phyloP scores from a whole-genome alignment of 768 basidiomycete species.

The Suillus variegatus region DNA sequence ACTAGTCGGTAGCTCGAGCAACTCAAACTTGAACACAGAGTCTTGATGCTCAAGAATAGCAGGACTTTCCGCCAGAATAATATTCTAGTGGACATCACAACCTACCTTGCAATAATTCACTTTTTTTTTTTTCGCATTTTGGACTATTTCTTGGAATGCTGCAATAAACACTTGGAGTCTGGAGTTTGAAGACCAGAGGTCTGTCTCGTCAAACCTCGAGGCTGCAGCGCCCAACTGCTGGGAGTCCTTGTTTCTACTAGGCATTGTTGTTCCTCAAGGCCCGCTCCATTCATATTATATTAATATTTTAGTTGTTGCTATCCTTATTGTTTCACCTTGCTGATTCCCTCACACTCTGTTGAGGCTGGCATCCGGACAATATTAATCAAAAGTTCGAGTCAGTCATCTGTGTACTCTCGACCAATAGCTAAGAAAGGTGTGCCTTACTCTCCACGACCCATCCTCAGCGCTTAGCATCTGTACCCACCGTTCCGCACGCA shows the following conservation, averaged over 20 bases:
- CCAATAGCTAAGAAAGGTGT: no score
- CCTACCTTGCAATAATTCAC: not conserved
- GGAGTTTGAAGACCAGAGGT: not conserved
- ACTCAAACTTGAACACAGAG: slow-evolving; percentile 1
- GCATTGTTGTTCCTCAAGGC: not conserved
- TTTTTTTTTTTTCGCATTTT: not conserved
- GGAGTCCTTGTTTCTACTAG: not conserved
- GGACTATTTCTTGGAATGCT: not conserved
- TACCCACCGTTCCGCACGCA: not conserved
- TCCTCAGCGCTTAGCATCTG: not conserved
- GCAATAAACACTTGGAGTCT: not conserved
- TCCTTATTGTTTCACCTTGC: not conserved
- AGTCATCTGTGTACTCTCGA: not conserved
- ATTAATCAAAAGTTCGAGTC: no score
- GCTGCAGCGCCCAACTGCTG: not conserved
- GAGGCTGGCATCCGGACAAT: not conserved
- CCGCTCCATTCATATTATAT: not conserved
- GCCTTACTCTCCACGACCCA: no score
- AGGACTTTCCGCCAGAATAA: slow-evolving; percentile 10
- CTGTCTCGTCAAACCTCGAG: not conserved
- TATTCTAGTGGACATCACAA: not conserved
- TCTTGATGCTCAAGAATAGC: slow-evolving; percentile 5
- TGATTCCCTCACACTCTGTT: not conserved
- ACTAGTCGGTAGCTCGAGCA: slow-evolving; percentile 62
- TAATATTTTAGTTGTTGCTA: not conserved